Base-by-base conservation (phyloP, 345 rosid species). In the Physaria fendleri region DNA sequence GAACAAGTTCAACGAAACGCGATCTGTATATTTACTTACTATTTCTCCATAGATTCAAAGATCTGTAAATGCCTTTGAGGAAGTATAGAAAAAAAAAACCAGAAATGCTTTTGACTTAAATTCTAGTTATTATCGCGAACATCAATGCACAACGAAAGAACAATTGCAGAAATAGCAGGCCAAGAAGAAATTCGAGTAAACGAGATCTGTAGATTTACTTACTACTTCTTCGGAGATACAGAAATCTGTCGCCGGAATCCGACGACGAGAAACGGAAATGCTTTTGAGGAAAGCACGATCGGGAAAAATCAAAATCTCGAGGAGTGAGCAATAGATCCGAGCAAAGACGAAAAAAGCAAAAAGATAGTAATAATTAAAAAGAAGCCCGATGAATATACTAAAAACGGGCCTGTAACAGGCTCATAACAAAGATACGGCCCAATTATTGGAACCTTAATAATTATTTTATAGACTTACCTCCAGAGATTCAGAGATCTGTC, bases 261-360 rank as follows among this genome's bases (percentile, higher is more conserved):
- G 62, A 34, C 67, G 73, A 37, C 73, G 62, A 60, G 56, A 10
- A 53, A 59, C 62, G 45, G 41, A 53, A 35, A 35, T 35, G 65
- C 1, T 25, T 27, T 28, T 35, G 63, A 54, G 63, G 73, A 53
- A 69, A 69, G 68, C 73, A 69, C 73, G 68, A 61, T 69, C 68
- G 62, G 68, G 35, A 22, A 57, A 35, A 61, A 62, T 69, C 57
- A 44, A 22, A 57, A 35, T 69, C 68, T 69, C 57, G 68, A n/a
- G 41, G 42, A 53, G 10, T 41, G 21, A 59, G 30, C 52, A 24
- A 13, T n/a, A n/a, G n/a, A n/a, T n/a, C n/a, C n/a, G n/a, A n/a
- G n/a, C n/a, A n/a, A 29, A 42, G 17, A 24, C 27, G 39, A 42
- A 49, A 33, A 37, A 52, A 52, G 14, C 52, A 8, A 43, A 30